Conservation (phyloP, 345 rosid genomes). For the Eucalyptus sp. region DNA sequence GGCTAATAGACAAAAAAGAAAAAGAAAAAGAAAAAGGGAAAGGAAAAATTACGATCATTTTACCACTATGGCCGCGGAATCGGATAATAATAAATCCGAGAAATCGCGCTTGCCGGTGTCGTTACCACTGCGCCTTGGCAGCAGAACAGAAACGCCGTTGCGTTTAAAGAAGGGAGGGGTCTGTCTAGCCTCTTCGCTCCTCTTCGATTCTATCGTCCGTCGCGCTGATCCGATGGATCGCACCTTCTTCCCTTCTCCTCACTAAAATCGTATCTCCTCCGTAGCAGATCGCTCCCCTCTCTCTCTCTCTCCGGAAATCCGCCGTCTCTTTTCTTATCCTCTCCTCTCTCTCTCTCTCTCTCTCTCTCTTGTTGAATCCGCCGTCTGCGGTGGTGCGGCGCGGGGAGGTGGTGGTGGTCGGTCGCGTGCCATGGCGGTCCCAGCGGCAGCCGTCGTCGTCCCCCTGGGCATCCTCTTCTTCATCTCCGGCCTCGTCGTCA, state of each 20-base stretch:
- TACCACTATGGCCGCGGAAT: neutral
- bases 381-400: neutral
- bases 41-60: neutral
- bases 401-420: neutral
- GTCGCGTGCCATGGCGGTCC: conserved; percentile 39
- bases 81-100: neutral
- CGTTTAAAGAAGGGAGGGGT: neutral
- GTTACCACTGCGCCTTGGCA: neutral
- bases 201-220: neutral
- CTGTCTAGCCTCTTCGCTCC: neutral
- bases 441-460: conserved; percentile 68
- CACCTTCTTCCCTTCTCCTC: neutral
- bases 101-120: neutral
- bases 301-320: neutral
- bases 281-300: neutral
- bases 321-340: neutral
- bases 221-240: neutral
- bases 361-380: neutral
- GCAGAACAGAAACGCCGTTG: neutral
- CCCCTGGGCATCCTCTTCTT: conserved; percentile 78
- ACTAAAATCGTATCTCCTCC: neutral
- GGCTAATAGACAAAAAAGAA: neutral
- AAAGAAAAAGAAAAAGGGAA: neutral
- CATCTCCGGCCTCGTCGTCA: conserved; percentile 78
- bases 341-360: neutral